These are phyloP conservation scores for Hypocreales sp. DNA, from an alignment of 2,329 filamentous ascomycete species.

Conservation along the genomic window DNA sequence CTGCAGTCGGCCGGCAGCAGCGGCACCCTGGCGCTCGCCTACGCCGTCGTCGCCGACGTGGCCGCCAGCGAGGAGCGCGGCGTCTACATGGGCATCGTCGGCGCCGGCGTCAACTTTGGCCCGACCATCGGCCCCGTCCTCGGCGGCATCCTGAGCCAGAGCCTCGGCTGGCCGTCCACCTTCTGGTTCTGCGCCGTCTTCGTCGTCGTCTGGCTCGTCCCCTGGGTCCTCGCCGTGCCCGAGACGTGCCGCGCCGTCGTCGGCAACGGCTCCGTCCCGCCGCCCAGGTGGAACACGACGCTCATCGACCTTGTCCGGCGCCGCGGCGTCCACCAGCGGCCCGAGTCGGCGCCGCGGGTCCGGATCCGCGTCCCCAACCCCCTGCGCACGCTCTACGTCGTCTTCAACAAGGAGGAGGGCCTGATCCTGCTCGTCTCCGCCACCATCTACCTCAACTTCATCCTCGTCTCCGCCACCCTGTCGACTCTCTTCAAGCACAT, in stretches of 20 bases:
- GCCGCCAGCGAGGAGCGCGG: conserved; percentile 54
- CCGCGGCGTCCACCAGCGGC: conserved; percentile 16
- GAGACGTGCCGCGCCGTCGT: conserved; percentile 45
- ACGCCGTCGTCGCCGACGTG: conserved; percentile 58
- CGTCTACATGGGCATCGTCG: conserved; percentile 55
- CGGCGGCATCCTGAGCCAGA: conserved; percentile 47
- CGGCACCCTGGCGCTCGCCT: conserved; percentile 55
- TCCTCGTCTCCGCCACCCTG: conserved; percentile 35
- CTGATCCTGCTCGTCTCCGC: conserved; percentile 36
- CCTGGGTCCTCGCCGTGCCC: conserved; percentile 40
- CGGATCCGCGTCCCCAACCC: conserved; percentile 41
- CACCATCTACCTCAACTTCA: conserved; percentile 40
- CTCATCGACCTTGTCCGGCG: conserved; percentile 31
- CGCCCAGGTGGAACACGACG: conserved; percentile 42
- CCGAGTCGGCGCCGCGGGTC: conserved; percentile 17
- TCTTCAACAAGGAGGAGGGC: conserved; percentile 42
- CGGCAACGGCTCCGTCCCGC: conserved; percentile 44
- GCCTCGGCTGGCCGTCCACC: conserved; percentile 50
- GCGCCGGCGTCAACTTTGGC: conserved; percentile 39
- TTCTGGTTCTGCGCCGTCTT: conserved; percentile 55
- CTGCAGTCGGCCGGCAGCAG: conserved; percentile 50
- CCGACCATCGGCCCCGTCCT: conserved; percentile 42
- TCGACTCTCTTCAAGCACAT: conserved; percentile 34
- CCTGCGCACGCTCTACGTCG: conserved; percentile 34
- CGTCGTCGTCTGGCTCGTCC: conserved; percentile 31